Conservation (phyloP, 2,329 filamentous ascomycete genomes). For the Fusarium napiforme region DNA sequence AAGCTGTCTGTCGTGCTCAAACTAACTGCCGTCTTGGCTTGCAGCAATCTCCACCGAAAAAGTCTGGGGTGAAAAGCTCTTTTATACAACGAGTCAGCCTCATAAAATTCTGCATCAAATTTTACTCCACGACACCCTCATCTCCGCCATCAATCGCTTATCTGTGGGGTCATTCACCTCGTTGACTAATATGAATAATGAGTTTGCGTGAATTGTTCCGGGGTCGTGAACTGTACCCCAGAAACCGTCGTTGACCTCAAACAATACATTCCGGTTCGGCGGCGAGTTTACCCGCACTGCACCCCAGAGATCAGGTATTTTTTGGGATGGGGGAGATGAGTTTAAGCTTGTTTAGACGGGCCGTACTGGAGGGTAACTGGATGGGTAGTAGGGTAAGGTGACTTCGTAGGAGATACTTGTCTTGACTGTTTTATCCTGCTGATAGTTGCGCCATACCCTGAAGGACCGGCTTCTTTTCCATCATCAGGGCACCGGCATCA, state of each 20-base stretch:
- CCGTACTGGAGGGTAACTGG: background rate
- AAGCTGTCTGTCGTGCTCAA: background rate
- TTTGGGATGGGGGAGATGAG: background rate
- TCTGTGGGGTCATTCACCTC: slow-evolving; percentile 27
- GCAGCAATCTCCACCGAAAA: background rate
- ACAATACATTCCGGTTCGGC: background rate
- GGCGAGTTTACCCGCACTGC: slow-evolving; percentile 13
- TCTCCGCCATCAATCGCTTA: slow-evolving; percentile 27
- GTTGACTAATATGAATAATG: slow-evolving; percentile 32
- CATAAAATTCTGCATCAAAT: background rate
- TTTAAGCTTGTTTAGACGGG: slow-evolving; percentile 25
- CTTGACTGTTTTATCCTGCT: background rate
- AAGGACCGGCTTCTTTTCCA: background rate
- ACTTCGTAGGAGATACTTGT: background rate
- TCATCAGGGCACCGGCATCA: background rate
- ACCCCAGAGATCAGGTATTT: slow-evolving; percentile 14
- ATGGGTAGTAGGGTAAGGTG: background rate
- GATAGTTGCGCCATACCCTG: background rate
- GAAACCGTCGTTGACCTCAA: background rate
- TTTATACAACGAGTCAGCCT: slow-evolving; percentile 8
- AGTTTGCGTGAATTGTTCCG: slow-evolving; percentile 1
- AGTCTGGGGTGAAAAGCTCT: background rate
- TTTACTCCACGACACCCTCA: background rate
- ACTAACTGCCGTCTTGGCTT: background rate
- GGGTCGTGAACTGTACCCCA: background rate